These are phyloP conservation scores for Kentomonas sorsogonicus DNA, from an alignment of 208 protist genomes.

Conservation along the genomic window DNA sequence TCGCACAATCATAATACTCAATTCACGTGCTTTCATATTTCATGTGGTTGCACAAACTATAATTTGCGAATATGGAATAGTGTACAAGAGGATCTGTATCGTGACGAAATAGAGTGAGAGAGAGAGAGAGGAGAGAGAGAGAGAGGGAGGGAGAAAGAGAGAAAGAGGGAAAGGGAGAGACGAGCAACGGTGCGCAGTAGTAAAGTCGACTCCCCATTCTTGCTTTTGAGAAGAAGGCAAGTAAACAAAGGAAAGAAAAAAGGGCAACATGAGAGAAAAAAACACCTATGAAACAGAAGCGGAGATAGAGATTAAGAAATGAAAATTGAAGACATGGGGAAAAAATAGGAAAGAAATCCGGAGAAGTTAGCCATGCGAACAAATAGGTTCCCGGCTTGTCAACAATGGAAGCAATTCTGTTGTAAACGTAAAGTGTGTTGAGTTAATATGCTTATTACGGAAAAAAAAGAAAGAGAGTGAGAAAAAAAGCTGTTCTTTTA, in stretches of 20 bases:
- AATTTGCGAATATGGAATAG: too few relatives aligned
- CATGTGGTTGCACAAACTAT: too few relatives aligned
- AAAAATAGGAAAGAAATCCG: conserved; percentile 3
- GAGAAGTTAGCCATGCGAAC: too few relatives aligned
- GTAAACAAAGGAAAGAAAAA: conserved; percentile 1
- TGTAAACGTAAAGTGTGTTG: not conserved
- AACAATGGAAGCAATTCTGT: too few relatives aligned
- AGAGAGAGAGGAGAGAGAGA: not conserved
- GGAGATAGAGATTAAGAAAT: conserved; percentile 5
- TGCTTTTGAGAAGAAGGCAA: not conserved
- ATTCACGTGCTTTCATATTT: too few relatives aligned
- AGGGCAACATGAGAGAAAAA: not conserved
- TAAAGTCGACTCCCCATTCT: not conserved
- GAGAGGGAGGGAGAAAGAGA: not conserved
- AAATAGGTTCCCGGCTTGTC: too few relatives aligned
- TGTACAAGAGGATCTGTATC: too few relatives aligned
- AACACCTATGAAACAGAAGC: conserved; percentile 2
- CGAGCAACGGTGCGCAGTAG: too few relatives aligned
- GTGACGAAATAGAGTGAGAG: too few relatives aligned
- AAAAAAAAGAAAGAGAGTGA: conserved; percentile 15
- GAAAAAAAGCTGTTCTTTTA: too few relatives aligned
- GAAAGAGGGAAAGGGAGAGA: too few relatives aligned
- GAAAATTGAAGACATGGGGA: conserved; percentile 3
- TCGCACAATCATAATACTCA: too few relatives aligned
- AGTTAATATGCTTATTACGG: conserved; percentile 10